Percentiles rank a stretch among this genome's conserved stretches.
Evolutionary conservation across 2,329 filamentous ascomycete genomes (phyloP).

Genomic region (Lasiodiplodia gonubiensis): DNA sequence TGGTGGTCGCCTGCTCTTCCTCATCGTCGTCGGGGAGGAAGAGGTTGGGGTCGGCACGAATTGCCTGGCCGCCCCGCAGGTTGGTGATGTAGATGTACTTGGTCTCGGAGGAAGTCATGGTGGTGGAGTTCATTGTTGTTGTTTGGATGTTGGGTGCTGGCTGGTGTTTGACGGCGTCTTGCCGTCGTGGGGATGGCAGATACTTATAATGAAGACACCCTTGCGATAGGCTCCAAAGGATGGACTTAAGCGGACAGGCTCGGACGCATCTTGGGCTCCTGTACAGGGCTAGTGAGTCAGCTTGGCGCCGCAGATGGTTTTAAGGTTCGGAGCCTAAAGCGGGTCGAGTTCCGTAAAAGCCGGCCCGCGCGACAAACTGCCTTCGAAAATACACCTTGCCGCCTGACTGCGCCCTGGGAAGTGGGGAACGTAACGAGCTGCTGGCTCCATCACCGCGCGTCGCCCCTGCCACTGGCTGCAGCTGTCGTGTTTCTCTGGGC

Average conservation of each 20-base stretch:
- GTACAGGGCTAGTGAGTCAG: slow-evolving; percentile 14
- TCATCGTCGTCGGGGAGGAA: slow-evolving; percentile 22
- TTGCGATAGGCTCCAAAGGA: slow-evolving; percentile 3
- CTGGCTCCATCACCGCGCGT: slow-evolving; percentile 13
- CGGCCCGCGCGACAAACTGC: neutral
- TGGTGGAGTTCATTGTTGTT: neutral
- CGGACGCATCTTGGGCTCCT: slow-evolving; percentile 17
- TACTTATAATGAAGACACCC: slow-evolving; percentile 5
- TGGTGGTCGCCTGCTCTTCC: slow-evolving; percentile 5
- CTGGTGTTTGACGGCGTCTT: neutral
- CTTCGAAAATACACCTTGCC: slow-evolving; percentile 9
- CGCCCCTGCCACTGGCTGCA: neutral
- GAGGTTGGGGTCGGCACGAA: slow-evolving; percentile 24
- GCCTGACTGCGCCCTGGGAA: slow-evolving; percentile 3
- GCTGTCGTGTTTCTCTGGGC: neutral
- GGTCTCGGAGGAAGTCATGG: neutral
- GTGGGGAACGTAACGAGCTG: slow-evolving; percentile 5
- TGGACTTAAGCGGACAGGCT: slow-evolving; percentile 9
- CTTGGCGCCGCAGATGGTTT: slow-evolving; percentile 18
- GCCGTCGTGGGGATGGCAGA: neutral
- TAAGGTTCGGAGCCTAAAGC: slow-evolving; percentile 24
- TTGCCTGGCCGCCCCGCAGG: slow-evolving; percentile 27
- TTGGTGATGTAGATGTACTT: slow-evolving; percentile 32
- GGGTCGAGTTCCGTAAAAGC: slow-evolving; percentile 18
- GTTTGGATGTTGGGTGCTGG: neutral